A percentile compares a stretch with the other conserved stretches of the same genome.
Evolutionary conservation across 257 asterid species (phyloP).

Genomic region (Capsicum rhomboideum): DNA sequence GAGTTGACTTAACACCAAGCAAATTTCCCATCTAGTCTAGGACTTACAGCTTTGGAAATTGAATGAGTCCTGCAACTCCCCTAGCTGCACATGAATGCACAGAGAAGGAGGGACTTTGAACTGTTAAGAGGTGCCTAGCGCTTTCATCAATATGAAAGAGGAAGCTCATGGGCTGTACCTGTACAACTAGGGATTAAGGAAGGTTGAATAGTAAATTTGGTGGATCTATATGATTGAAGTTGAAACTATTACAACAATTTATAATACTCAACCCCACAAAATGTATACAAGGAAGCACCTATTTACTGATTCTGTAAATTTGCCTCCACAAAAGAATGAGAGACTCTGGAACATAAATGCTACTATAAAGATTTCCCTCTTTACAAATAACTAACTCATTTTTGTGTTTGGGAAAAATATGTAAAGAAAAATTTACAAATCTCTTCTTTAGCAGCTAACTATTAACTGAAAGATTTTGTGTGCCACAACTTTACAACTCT

Average conservation of each 20-base stretch:
- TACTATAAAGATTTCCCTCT: conserved; percentile 19
- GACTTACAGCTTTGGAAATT: not conserved
- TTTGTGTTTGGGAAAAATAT: not conserved
- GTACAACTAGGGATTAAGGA: not conserved
- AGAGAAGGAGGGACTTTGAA: not conserved
- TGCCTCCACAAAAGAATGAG: conserved; percentile 12
- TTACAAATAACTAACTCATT: conserved; percentile 21
- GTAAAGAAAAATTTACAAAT: conserved; percentile 20
- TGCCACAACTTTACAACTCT: conserved; percentile 22
- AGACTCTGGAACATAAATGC: conserved; percentile 8
- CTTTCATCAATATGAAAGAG: not conserved
- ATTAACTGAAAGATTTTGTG: conserved; percentile 11
- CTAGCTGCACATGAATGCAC: no score
- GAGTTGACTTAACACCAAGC: not conserved
- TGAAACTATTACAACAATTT: not conserved
- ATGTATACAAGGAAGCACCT: not conserved
- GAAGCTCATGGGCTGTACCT: not conserved
- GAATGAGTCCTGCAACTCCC: no score
- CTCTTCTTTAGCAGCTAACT: conserved; percentile 12
- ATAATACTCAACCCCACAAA: not conserved
- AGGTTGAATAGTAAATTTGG: no score
- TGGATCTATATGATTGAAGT: no score
- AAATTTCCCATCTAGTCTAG: not conserved
- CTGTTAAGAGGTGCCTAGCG: not conserved
- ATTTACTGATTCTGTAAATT: not conserved